A percentile compares a stretch with the other conserved stretches of the same genome.
Evolutionary conservation across 345 rosid genomes (phyloP).

Genomic region (Eucalyptus dawsonii): DNA sequence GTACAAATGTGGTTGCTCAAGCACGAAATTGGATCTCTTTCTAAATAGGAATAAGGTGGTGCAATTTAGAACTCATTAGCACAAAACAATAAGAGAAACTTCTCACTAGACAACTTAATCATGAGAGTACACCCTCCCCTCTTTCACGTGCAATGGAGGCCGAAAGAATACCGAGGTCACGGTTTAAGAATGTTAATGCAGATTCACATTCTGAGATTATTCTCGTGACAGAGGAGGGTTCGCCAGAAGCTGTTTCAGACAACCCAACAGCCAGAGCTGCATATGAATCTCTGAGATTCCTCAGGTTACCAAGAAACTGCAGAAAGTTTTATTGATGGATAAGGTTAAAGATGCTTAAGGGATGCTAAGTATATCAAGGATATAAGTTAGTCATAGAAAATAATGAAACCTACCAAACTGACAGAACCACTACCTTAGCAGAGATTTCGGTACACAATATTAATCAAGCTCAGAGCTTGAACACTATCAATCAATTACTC

Average conservation of each 20-base stretch:
- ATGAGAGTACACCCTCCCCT: conserved; percentile 26
- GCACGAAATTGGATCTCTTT: not conserved
- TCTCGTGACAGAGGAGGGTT: conserved; percentile 79
- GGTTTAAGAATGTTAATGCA: conserved; percentile 69
- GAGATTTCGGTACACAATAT: not conserved
- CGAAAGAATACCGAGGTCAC: conserved; percentile 82
- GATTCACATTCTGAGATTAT: conserved; percentile 92
- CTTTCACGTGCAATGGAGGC: conserved; percentile 75
- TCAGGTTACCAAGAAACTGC: conserved; percentile 92
- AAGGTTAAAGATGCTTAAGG: not conserved
- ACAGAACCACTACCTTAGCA: not conserved
- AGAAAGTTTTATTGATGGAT: not conserved
- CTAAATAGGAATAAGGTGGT: not conserved
- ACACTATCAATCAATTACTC: not conserved
- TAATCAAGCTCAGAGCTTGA: not conserved
- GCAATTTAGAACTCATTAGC: not conserved
- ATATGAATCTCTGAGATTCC: conserved; percentile 90
- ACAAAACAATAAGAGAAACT: not conserved
- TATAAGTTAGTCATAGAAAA: not conserved
- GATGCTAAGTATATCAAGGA: not conserved
- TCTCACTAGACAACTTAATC: not conserved
- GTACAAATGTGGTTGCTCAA: not conserved
- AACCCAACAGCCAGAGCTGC: conserved; percentile 90
- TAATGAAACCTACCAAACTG: not conserved
- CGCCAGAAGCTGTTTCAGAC: conserved; percentile 72